Base-by-base conservation (phyloP, 441 rosid species). In the Croton laevigatus region DNA sequence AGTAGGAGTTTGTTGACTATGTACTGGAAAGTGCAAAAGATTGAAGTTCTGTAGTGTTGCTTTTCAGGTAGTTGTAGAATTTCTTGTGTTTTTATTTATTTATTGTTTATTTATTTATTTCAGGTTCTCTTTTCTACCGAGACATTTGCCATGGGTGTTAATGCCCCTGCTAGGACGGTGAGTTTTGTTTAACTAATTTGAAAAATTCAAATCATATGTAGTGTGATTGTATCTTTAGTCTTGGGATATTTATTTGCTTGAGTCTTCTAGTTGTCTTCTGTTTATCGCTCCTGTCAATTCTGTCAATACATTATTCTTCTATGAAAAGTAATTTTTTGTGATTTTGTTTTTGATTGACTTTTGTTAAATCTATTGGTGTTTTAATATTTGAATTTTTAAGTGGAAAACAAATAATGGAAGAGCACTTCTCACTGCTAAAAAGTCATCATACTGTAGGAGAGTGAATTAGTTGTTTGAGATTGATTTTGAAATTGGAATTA, bases 121-220 rank as follows among this genome's bases (percentile, higher is more conserved):
- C 73, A 95, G 99, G 92, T 95, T 61, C 77, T 95, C 73, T 95
- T 95, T 85, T 93, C 99, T 70, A 93, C 99, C 1, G 99, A 95
- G 86, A 95, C 98, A 79, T 95, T 93, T 83, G 98, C 99, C 46
- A 95, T 95, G 99, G 99, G 99, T 67, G 99, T 95, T 61, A 95
- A 95, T 78, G 98, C 99, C 73, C 99, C 99, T 3, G 99, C 99
- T 38, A 88, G 99, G 85, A 95, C 97, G 76, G 99, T 91, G 76
- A 86, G 96, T 80, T 19, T 57, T 72, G 48, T 71, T 73, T 75
- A 68, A 51, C 34, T 63, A 52, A 32, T 38, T 52, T 70, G 62
- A 23, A 69, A 44, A 46, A 40, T 22, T 62, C 62, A 63, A 58
- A 46, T 60, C 34, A n/a, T 53, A 5, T 55, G 16, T 53, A 9